Evolutionary conservation across 2,329 filamentous ascomycete species (phyloP).

Genomic region (Clarireedia sp.): DNA sequence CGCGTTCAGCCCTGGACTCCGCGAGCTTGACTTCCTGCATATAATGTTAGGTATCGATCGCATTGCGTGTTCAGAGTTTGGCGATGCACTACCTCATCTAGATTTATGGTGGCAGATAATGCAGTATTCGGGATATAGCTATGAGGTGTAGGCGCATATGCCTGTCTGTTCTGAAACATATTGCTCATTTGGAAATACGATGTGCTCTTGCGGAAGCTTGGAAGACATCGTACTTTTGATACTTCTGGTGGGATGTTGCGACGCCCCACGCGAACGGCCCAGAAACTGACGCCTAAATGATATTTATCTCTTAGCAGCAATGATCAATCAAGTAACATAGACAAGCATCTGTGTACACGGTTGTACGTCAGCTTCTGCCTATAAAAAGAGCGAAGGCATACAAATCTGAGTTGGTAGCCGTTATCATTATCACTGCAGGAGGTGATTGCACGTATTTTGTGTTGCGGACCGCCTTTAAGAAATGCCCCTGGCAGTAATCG

Average conservation of each 20-base stretch:
- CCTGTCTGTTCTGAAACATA: constrained; percentile 30
- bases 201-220: not conserved
- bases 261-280: too few species aligned
- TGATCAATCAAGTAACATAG: too few species aligned
- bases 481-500: not conserved
- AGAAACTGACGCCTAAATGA: too few species aligned
- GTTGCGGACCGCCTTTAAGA: not conserved
- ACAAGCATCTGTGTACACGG: too few species aligned
- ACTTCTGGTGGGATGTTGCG: too few species aligned
- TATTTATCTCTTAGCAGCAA: too few species aligned
- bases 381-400: not conserved
- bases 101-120: constrained; percentile 81
- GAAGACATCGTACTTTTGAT: not conserved
- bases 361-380: too few species aligned
- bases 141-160: constrained; percentile 32
- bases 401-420: not conserved
- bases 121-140: constrained; percentile 83
- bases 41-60: not conserved
- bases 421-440: too few species aligned
- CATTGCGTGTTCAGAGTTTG: not conserved
- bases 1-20: constrained; percentile 77
- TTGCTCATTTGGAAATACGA: constrained; percentile 4
- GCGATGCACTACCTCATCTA: constrained; percentile 65
- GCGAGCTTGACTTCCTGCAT: constrained; percentile 86
- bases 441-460: not conserved